Base-by-base conservation (phyloP, 257 asterid genomes). In the Euphrasia confusa region DNA sequence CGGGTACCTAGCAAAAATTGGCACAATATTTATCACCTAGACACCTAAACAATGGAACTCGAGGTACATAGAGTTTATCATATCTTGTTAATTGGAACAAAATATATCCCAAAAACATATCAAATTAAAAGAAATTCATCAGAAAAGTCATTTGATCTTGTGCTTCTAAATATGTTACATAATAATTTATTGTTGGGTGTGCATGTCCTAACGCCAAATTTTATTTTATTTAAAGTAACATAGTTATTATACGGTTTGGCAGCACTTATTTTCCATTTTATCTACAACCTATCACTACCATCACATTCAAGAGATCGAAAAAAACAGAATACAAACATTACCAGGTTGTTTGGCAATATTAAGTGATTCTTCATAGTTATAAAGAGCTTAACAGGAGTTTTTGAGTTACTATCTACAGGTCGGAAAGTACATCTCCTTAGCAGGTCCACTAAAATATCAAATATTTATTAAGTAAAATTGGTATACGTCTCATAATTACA, bases 1-100 rank as follows among this genome's bases (percentile, higher is more conserved):
- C 97, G n/a, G 95, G 94, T 68, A 92, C 87, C 99, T 92, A 83
- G 50, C 21, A 75, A 61, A 61, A 61, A 58, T 54, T 44, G 57
- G 69, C 66, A 68, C 40, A 58, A 64, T 33, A 63, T 13, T 50
- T n/a, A 56, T 39, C 57, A 61, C 54, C 24, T 26, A 35, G 52
- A 54, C 44, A 60, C 28, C 52, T 11, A 8, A 4, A 33, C 54
- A 21, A 15, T 17, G 32, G 48, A 53, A 9, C 3, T 33, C 21
- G 53, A 42, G 15, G 64, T 59, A 58, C 5, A 24, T 5, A 45
- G 45, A 35, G 11, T 10, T 58, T 50, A 24, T 57, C 58, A 63
- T 44, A 57, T 44, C 27, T 27, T 40, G 52, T 40, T 14, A 54
- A 39, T 17, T 18, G 48, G 32, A 60, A 44, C 24, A 60, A 28